Base-by-base conservation (phyloP, 805 yeast genomes). In the Candida chilensis region DNA sequence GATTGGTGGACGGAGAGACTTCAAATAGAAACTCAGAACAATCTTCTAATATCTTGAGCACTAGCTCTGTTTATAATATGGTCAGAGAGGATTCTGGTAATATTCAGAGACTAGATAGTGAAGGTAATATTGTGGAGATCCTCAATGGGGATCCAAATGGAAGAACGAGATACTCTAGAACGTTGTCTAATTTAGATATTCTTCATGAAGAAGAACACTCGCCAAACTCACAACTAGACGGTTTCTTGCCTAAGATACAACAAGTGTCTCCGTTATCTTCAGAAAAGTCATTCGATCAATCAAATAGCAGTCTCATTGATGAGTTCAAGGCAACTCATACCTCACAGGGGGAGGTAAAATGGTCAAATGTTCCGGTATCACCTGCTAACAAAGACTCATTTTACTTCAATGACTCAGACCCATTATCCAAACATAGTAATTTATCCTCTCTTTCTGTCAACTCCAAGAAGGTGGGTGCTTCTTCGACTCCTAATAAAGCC, bases 1-100 rank as follows among this genome's bases (percentile, higher is more conserved):
- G 86, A 44, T 62, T 86, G 25, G 86, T 82, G 3, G 82, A 79
- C 22, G 82, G 78, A 36, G 58, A 57, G 18, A 11, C 11, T 19
- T 19, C 21, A 19, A 22, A 38, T 32, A 40, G 67, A 26, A 46
- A 52, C 21, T 58, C 64, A 18, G 38, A 44, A 18, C 47, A 38
- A 26, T 50, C 60, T 4, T 28, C 32, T 9, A 44, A 39, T 26
- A 43, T 44, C 25, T 37, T 47, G 14, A 48, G 54, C 32, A 41
- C 40, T 24, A 46, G 41, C 32, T 51, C 45, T 6, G n/a, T n/a
- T n/a, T n/a, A n/a, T n/a, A n/a, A n/a, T n/a, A 34, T 45, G 2
- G 40, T 51, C 27, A 43, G 55, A 31, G 60, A 51, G 28, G 37
- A 40, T 17, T 50, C 56, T 3, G 56, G 54, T 5, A 64, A 67